A percentile compares a stretch with the other conserved stretches of the same genome.
phyloP scores from a whole-genome alignment of 345 rosid genomes.

The Acer negundo region DNA sequence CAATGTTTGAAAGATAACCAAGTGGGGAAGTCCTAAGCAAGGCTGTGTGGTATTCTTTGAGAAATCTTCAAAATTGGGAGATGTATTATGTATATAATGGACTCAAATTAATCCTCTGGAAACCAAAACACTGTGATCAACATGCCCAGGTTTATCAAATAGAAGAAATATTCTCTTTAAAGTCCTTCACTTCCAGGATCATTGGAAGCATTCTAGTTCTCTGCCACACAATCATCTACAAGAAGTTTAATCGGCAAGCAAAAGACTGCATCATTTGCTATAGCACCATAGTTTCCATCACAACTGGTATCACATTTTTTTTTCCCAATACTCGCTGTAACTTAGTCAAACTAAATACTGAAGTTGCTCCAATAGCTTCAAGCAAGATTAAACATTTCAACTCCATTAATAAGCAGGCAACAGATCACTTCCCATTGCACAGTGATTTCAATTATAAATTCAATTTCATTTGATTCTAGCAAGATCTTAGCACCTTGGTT shows the following conservation, averaged over 20 bases:
- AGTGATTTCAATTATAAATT: background rate
- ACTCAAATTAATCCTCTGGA: slow-evolving; percentile 1
- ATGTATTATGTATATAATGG: background rate
- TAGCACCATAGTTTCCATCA: background rate
- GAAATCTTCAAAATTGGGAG: background rate
- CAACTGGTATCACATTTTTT: background rate
- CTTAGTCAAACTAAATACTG: background rate
- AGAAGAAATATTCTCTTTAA: background rate
- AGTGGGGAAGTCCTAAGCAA: background rate
- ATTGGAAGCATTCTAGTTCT: background rate
- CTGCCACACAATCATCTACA: background rate
- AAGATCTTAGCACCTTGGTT: background rate
- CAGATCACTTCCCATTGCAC: background rate
- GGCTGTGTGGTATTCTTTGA: background rate
- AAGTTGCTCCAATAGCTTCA: background rate
- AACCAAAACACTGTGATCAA: background rate
- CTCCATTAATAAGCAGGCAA: background rate
- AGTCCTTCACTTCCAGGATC: background rate
- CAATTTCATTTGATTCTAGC: background rate
- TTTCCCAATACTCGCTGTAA: background rate
- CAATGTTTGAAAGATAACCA: background rate
- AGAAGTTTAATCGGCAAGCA: background rate
- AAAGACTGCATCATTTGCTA: slow-evolving; percentile 3
- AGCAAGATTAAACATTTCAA: background rate
- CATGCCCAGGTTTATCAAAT: background rate